Evolutionary conservation across 202 grass and related monocot genomes (phyloP).

Genomic region (Brachypodium distachyon): DNA sequence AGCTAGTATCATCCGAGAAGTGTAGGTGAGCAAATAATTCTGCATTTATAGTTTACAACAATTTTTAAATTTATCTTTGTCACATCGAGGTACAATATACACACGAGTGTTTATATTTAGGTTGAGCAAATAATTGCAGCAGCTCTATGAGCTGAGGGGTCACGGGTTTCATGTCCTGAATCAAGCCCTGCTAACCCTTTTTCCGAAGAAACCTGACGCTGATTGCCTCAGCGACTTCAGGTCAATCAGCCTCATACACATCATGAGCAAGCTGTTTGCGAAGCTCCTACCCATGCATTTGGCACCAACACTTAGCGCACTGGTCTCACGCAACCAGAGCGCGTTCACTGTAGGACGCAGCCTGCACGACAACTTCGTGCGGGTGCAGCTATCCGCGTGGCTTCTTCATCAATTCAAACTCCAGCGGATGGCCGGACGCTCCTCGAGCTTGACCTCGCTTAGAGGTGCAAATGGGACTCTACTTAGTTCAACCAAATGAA

Average conservation of each 20-base stretch:
- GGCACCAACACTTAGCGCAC: neutral
- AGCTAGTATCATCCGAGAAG: constrained; percentile 73
- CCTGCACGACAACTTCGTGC: neutral
- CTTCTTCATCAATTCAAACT: neutral
- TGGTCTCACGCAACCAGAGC: neutral
- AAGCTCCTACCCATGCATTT: neutral
- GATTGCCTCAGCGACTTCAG: neutral
- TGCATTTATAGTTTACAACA: neutral
- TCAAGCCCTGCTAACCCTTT: neutral
- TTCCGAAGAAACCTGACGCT: neutral
- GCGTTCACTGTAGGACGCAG: neutral
- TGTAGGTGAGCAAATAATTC: constrained; percentile 48
- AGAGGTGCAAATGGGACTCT: no score
- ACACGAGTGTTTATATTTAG: neutral
- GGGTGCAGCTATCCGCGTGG: neutral
- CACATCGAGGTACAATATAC: neutral
- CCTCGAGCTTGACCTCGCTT: neutral
- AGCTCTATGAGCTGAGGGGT: neutral
- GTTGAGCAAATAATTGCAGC: neutral
- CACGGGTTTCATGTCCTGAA: neutral
- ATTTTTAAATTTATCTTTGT: neutral
- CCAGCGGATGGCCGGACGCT: neutral
- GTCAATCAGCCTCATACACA: neutral
- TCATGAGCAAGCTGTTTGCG: neutral
- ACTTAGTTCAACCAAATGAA: no score